phyloP scores from a whole-genome alignment of 1,139 yeast species.

The Wickerhamomyces sp. region DNA sequence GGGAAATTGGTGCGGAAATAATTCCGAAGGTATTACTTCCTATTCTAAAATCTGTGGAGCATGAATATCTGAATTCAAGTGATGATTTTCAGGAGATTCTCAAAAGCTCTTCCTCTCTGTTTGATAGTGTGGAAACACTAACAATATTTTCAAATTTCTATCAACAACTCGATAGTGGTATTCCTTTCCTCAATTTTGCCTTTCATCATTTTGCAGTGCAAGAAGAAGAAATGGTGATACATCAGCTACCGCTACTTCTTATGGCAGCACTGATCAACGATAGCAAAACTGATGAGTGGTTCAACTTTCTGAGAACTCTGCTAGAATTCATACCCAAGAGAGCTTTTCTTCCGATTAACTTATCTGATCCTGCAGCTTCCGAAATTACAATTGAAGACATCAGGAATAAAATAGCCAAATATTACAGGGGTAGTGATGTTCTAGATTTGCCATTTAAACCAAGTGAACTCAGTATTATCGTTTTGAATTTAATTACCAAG shows the following conservation, averaged over 20 bases:
- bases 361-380: slow-evolving; percentile 21
- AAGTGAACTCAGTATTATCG: slow-evolving; percentile 39
- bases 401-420: slow-evolving; percentile 26
- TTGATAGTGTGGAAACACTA: slow-evolving; percentile 79
- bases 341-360: slow-evolving; percentile 46
- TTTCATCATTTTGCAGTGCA: slow-evolving; percentile 62
- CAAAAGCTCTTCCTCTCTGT: slow-evolving; percentile 58
- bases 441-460: slow-evolving; percentile 38
- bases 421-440: slow-evolving; percentile 28
- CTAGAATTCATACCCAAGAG: slow-evolving; percentile 53
- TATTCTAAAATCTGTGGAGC: slow-evolving; percentile 39
- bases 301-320: slow-evolving; percentile 35
- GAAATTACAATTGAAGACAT: slow-evolving; percentile 20
- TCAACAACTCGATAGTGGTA: slow-evolving; percentile 28
- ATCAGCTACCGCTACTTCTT: slow-evolving; percentile 70
- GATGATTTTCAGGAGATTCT: slow-evolving; percentile 39
- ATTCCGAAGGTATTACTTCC: slow-evolving; percentile 71
- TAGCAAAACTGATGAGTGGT: slow-evolving; percentile 25
- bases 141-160: slow-evolving; percentile 70
- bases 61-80: slow-evolving; percentile 14
- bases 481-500: slow-evolving; percentile 33
- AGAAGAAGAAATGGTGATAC: slow-evolving; percentile 81
- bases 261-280: slow-evolving; percentile 36
- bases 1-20: slow-evolving; percentile 82
- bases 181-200: slow-evolving; percentile 52